Percentiles rank a stretch among this genome's conserved stretches.
phyloP scores from a whole-genome alignment of 495 filamentous ascomycete species.

The Cairneyella variabilis region DNA sequence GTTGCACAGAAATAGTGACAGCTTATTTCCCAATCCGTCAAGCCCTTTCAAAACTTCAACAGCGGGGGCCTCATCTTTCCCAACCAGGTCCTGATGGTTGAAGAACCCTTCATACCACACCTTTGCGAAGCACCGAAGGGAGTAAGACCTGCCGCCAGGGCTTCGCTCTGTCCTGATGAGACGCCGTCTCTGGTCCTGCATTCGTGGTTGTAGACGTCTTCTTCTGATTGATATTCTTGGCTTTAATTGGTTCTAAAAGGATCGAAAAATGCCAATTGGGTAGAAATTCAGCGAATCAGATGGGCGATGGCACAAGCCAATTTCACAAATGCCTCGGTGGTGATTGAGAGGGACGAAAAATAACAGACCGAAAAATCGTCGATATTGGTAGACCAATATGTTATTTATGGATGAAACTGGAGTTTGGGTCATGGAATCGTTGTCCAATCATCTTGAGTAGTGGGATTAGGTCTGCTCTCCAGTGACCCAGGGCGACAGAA shows the following conservation, averaged over 20 bases:
- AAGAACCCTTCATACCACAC: neutral
- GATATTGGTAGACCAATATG: neutral
- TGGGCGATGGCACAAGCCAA: neutral
- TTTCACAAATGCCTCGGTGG: neutral
- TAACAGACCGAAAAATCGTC: neutral
- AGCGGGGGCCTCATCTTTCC: neutral
- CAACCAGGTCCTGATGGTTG: neutral
- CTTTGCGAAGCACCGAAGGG: conserved; percentile 1
- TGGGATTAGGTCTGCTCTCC: neutral
- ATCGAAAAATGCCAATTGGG: neutral
- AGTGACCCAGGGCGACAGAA: neutral
- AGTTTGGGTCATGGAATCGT: neutral
- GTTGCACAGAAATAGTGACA: neutral
- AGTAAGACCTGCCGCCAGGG: neutral
- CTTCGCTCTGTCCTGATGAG: neutral
- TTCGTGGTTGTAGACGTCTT: neutral
- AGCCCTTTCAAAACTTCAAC: neutral
- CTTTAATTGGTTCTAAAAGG: neutral
- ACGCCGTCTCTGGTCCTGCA: neutral
- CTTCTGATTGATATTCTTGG: neutral
- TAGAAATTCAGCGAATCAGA: neutral
- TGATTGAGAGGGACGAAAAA: neutral
- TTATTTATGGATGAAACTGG: neutral
- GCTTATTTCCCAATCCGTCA: neutral
- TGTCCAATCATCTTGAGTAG: neutral